Percentiles rank a stretch among this genome's conserved stretches.
These are phyloP conservation scores for Chenopodium suecicum DNA, from an alignment of 148 eudicot species.

Conservation along the genomic window DNA sequence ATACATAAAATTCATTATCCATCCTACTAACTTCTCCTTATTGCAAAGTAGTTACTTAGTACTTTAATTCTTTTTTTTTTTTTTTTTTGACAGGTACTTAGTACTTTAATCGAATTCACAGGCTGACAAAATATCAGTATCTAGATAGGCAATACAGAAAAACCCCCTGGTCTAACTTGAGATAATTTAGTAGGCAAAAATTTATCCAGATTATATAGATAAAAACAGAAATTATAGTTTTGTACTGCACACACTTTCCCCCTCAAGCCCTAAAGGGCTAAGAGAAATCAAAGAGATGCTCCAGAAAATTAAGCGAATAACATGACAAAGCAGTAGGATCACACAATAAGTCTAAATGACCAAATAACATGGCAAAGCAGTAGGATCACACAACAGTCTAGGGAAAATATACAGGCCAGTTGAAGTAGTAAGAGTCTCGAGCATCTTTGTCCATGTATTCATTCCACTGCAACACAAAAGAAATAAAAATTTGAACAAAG, in stretches of 20 bases:
- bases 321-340: background rate
- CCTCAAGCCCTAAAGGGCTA: background rate
- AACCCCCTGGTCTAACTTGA: background rate
- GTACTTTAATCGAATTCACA: background rate
- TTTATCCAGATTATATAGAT: background rate
- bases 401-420: constrained; percentile 88
- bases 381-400: background rate
- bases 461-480: constrained; percentile 71
- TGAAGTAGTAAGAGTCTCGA: constrained; percentile 82
- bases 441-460: constrained; percentile 49
- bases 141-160: background rate
- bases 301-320: background rate
- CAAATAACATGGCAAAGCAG: background rate
- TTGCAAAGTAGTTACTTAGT: no score
- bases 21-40: no score
- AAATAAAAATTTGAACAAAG: constrained; percentile 3
- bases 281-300: background rate
- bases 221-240: background rate
- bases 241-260: background rate
- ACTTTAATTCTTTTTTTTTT: no score
- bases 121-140: background rate
- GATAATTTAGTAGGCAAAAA: background rate
- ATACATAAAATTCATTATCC: no score
- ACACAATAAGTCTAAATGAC: no score
- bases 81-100: no score